A percentile compares a stretch with the other conserved stretches of the same genome.
These are phyloP conservation scores for Kalmanozyma brasiliensis DNA, from an alignment of 1,284 basidiomycete species.

Conservation along the genomic window DNA sequence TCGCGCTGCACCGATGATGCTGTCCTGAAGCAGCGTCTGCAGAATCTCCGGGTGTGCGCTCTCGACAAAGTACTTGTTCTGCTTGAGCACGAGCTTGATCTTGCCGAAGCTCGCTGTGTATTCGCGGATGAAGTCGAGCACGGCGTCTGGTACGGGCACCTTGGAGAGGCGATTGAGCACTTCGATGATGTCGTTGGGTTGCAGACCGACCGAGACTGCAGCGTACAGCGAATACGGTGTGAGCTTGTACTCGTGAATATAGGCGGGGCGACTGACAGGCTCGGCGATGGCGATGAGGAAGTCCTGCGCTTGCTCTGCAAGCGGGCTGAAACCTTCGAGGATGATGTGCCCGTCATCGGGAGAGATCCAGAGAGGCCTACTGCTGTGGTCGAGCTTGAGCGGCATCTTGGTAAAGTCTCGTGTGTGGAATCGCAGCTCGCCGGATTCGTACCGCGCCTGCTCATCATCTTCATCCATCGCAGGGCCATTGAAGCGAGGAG, in stretches of 20 bases:
- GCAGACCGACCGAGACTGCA: conserved; percentile 95
- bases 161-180: conserved; percentile 72
- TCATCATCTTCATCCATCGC: conserved; percentile 46
- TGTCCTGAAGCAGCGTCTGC: conserved; percentile 63
- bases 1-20: conserved; percentile 59
- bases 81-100: conserved; percentile 67
- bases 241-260: conserved; percentile 99
- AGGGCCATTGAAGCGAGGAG: conserved; percentile 39
- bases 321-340: conserved; percentile 72
- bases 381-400: conserved; percentile 64
- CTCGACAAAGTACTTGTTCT: conserved; percentile 68
- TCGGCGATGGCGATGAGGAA: conserved; percentile 98
- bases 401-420: conserved; percentile 63
- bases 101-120: conserved; percentile 67
- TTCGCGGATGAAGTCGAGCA: conserved; percentile 64
- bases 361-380: conserved; percentile 66
- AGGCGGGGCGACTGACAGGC: conserved; percentile 95
- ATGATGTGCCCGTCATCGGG: conserved; percentile 67
- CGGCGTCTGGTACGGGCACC: conserved; percentile 62
- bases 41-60: conserved; percentile 65
- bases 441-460: conserved; percentile 36
- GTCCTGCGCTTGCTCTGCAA: conserved; percentile 97
- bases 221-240: conserved; percentile 98
- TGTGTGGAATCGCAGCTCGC: conserved; percentile 78
- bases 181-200: conserved; percentile 98